Conservation (phyloP, 2,329 filamentous ascomycete genomes). For the Truncatella angustata region DNA sequence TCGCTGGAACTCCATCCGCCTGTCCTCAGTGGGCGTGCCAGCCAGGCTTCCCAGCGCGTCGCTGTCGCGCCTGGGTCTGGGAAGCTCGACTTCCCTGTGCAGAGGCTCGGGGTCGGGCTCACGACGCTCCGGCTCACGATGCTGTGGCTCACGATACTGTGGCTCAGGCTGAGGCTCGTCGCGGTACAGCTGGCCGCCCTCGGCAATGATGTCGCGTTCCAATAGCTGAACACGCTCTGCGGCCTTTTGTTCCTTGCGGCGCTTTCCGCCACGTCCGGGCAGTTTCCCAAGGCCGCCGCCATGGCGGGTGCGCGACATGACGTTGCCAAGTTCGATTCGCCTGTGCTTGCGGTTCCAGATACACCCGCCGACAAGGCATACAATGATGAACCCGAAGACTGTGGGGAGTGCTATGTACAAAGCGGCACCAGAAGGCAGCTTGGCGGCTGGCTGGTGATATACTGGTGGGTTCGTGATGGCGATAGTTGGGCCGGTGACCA, state of each 20-base stretch:
- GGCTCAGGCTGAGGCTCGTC: slow-evolving; percentile 29
- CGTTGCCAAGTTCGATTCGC: slow-evolving; percentile 47
- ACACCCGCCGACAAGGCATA: slow-evolving; percentile 53
- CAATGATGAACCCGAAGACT: slow-evolving; percentile 43
- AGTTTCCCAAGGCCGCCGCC: slow-evolving; percentile 43
- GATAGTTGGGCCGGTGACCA: slow-evolving; percentile 39
- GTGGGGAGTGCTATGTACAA: slow-evolving; percentile 53
- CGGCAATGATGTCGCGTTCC: slow-evolving; percentile 29
- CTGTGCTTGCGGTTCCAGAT: slow-evolving; percentile 55
- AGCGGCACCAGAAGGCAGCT: slow-evolving; percentile 35
- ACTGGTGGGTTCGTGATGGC: slow-evolving; percentile 36
- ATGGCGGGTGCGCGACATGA: slow-evolving; percentile 45
- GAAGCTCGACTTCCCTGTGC: no score
- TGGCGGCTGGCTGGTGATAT: slow-evolving; percentile 27
- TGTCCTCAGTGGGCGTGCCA: slow-evolving; percentile 42
- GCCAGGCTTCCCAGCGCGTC: slow-evolving; percentile 49
- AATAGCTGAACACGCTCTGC: slow-evolving; percentile 44
- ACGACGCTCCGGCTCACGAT: no score
- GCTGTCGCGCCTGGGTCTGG: slow-evolving; percentile 37
- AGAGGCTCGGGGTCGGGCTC: no score
- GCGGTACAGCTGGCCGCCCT: slow-evolving; percentile 32
- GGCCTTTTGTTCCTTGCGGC: slow-evolving; percentile 24
- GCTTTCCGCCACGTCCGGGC: slow-evolving; percentile 29
- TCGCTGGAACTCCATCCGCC: slow-evolving; percentile 37
- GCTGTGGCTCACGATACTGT: no score